Evolutionary conservation across 768 basidiomycete species (phyloP).

Genomic region (Kwoniella sp.): DNA sequence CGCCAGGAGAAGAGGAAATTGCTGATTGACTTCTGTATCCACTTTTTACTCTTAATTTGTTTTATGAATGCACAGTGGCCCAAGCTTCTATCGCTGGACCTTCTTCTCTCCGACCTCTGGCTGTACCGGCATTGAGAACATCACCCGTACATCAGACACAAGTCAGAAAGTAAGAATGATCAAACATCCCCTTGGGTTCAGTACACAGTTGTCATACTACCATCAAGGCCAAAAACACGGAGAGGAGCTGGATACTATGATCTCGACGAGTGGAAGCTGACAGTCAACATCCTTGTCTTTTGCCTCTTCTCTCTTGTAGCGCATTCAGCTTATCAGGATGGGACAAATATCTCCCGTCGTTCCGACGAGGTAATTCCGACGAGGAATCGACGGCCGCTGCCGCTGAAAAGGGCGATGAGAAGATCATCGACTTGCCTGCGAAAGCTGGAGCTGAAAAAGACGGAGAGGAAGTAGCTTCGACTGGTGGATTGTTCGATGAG

Average conservation of each 20-base stretch:
- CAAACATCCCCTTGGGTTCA: no score
- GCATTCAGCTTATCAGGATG: slow-evolving; percentile 27
- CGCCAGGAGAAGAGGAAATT: neutral
- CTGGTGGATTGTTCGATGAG: slow-evolving; percentile 33
- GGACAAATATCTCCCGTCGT: slow-evolving; percentile 21
- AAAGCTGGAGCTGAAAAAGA: neutral
- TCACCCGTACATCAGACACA: slow-evolving; percentile 5
- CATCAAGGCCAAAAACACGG: neutral
- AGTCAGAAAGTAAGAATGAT: slow-evolving; percentile 25
- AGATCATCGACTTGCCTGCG: slow-evolving; percentile 9
- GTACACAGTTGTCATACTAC: no score
- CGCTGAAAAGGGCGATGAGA: neutral
- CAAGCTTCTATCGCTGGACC: slow-evolving; percentile 28
- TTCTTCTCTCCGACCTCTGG: slow-evolving; percentile 14
- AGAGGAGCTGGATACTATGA: neutral
- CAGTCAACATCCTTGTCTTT: no score
- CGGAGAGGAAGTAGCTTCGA: slow-evolving; percentile 8
- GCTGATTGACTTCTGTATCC: no score
- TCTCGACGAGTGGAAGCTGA: no score
- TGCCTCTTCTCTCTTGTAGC: neutral
- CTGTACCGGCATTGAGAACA: neutral
- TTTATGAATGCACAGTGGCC: slow-evolving; percentile 8
- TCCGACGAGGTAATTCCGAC: neutral
- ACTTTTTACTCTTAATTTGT: no score
- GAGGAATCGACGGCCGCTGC: slow-evolving; percentile 1